Percentiles rank a stretch among this genome's conserved stretches.
phyloP scores from a whole-genome alignment of 140 eudicot species.

The Ambrosia hybrid region DNA sequence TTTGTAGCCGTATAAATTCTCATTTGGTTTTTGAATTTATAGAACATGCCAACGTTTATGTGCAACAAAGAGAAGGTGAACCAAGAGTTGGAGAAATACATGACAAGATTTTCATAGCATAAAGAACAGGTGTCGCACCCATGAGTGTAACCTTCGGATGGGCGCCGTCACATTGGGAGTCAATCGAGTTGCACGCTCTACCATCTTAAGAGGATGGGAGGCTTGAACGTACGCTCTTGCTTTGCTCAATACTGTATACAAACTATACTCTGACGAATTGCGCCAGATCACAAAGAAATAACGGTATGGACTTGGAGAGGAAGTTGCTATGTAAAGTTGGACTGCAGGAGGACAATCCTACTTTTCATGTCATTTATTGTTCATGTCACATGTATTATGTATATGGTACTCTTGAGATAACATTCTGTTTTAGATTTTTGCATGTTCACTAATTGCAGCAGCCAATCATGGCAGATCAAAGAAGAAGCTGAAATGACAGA shows the following conservation, averaged over 20 bases:
- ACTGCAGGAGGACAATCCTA: too few relatives aligned
- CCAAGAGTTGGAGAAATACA: conserved; percentile 52
- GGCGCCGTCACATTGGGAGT: conserved; percentile 78
- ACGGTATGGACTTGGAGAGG: too few relatives aligned
- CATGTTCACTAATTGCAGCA: conserved; percentile 5
- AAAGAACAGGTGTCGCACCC: conserved; percentile 56
- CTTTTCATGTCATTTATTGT: too few relatives aligned
- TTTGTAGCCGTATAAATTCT: background rate
- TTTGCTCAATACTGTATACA: background rate
- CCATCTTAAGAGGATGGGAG: conserved; percentile 66
- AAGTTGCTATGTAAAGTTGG: too few relatives aligned
- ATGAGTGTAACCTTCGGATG: conserved; percentile 80
- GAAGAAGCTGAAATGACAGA: background rate
- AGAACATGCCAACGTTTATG: conserved; percentile 74
- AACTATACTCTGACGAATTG: background rate
- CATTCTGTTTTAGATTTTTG: too few relatives aligned
- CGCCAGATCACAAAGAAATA: background rate
- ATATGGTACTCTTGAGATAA: too few relatives aligned
- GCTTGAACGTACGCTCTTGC: conserved; percentile 26
- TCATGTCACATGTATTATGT: too few relatives aligned
- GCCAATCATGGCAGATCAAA: conserved; percentile 23
- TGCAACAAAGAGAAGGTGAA: conserved; percentile 80
- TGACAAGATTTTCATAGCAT: conserved; percentile 57
- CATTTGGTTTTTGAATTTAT: conserved; percentile 22
- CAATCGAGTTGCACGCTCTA: conserved; percentile 74